Evolutionary conservation across 73 alveolate genomes (phyloP), one percentile per base, ranked within the genome.

Genomic region (Symbiodinium pilosum): DNA sequence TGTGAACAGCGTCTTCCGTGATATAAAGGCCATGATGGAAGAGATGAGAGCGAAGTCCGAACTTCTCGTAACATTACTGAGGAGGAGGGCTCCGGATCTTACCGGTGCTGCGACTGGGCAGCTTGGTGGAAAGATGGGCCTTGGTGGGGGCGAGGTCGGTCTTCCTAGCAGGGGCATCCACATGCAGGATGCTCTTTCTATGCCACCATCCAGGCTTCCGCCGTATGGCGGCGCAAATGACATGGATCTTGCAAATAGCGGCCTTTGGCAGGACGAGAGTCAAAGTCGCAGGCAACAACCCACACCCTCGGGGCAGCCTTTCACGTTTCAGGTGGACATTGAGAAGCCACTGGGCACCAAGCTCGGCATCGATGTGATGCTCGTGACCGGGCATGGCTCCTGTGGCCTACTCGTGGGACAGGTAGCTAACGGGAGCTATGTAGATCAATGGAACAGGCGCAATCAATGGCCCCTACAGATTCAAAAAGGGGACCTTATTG

Each of bases 1-100:
- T 14, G 97, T 91, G 54, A 91, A 91, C 40, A 86, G 77, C 30
- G 97, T 91, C 38, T 56, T 43, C 51, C 54, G 77, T 42, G 97
- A 71, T 40, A 91, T 91, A 59, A 91, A 68, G 12, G 97, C 97
- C 97, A 68, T 91, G 73, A 91, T 91, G 97, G 97, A 91, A 86
- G 97, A 91, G 97, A 91, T 91, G 97, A 85, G 97, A 20, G 97
- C 88, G 88, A 64, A 43, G 75, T 71, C 97, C 40, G 97, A 91
- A 52, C 97, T 91, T 77, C 97, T n/a, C 54, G 77, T 91, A 38
- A 91, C 97, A 20, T 30, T 91, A 34, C 52, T 91, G 81, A 91
- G 97, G 97, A 34, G 71, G 36, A 56, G 43, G 34, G 16, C 30
- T 21, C 28, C 77, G 4, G 77, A 64, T 16, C 11, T 36, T 64